A percentile compares a stretch with the other conserved stretches of the same genome.
Evolutionary conservation across 2,329 filamentous ascomycete genomes (phyloP).

Genomic region (Botrytis hyacinthi): DNA sequence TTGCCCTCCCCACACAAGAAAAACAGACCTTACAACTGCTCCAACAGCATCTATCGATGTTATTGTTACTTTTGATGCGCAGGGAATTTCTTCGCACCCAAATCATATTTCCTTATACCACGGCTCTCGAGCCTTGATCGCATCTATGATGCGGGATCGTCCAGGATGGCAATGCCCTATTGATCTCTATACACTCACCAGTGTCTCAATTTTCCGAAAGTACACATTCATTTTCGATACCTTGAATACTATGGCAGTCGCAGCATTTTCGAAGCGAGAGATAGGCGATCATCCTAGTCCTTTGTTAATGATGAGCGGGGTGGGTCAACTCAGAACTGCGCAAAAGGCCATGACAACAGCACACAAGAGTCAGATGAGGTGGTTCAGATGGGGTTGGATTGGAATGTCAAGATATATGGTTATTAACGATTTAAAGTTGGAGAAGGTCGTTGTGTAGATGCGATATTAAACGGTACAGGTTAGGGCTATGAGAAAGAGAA

Average conservation of each 20-base stretch:
- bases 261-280: conserved; percentile 45
- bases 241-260: conserved; percentile 64
- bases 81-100: conserved; percentile 81
- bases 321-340: conserved; percentile 63
- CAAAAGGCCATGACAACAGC: conserved; percentile 85
- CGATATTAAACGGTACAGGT: no score
- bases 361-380: conserved; percentile 95
- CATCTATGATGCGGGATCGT: conserved; percentile 60
- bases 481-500: not conserved
- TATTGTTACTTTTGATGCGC: conserved; percentile 84
- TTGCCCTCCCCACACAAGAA: conserved; percentile 51
- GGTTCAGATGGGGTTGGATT: conserved; percentile 98
- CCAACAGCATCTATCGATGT: conserved; percentile 49
- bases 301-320: conserved; percentile 69
- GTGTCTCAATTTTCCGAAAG: conserved; percentile 72
- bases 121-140: conserved; percentile 73
- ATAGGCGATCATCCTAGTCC: conserved; percentile 52
- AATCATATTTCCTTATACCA: conserved; percentile 91
- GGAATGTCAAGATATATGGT: conserved; percentile 89
- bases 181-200: conserved; percentile 79
- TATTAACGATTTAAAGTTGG: conserved; percentile 77
- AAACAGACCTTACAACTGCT: conserved; percentile 36
- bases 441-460: conserved; percentile 43
- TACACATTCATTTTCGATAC: conserved; percentile 77
- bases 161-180: conserved; percentile 69